These are phyloP conservation scores for Spiromastix sp. DNA, from an alignment of 2,329 filamentous ascomycete genomes.

Conservation along the genomic window DNA sequence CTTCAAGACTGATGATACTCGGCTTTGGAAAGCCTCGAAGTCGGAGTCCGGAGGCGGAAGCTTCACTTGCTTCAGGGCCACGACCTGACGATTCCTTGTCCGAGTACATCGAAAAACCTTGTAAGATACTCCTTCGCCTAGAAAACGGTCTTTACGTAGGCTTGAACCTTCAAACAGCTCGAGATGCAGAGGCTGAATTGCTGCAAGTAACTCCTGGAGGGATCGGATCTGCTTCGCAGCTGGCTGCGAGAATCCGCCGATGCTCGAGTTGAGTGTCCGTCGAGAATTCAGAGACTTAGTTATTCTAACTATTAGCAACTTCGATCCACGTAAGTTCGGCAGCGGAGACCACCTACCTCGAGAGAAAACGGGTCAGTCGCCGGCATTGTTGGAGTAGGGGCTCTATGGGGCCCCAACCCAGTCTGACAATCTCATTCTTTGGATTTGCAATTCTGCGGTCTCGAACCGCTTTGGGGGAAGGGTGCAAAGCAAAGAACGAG, in stretches of 20 bases:
- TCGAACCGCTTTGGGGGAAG: too few species aligned
- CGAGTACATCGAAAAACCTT: neutral
- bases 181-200: neutral
- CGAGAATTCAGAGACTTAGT: neutral
- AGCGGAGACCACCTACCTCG: too few species aligned
- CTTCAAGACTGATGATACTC: slow-evolving; percentile 12
- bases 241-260: neutral
- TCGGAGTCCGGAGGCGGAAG: slow-evolving; percentile 1
- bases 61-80: neutral
- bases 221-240: neutral
- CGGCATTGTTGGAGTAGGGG: too few species aligned
- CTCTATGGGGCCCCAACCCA: too few species aligned
- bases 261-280: neutral
- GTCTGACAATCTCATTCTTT: too few species aligned
- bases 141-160: neutral
- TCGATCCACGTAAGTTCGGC: too few species aligned
- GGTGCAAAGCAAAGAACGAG: too few species aligned
- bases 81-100: neutral
- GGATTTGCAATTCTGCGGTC: too few species aligned
- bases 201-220: neutral
- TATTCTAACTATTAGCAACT: too few species aligned
- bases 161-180: neutral
- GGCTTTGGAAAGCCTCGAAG: slow-evolving; percentile 8
- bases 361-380: neutral
- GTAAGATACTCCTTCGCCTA: neutral